Base-by-base conservation (phyloP, 805 yeast genomes). In the Candida vartiovaarae region DNA sequence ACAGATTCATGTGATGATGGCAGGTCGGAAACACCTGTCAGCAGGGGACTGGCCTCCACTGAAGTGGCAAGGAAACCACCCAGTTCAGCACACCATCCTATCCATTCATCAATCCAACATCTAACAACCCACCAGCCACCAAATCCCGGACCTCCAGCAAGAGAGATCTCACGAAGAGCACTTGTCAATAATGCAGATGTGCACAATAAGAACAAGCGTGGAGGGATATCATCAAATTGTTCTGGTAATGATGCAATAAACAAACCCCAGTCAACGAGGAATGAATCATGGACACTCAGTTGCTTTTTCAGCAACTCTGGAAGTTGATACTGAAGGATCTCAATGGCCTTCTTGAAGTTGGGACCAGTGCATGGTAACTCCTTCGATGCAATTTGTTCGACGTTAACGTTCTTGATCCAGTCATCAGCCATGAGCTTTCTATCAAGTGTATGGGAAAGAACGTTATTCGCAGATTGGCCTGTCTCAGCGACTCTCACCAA, bases 41-140 rank as follows among this genome's bases (percentile, higher is more conserved):
- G 11, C 8, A 45, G 29, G 2, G 44, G 31, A 10, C 33, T 20
- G 3, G 45, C 50, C 4, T 45, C 50, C 11, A 45, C 34, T 5
- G 49, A 23, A 23, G 42, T 36, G 4, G 46, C 38, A 8, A 77
- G 57, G 48, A 72, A 73, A 0, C 82, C 81, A 4, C 82, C 81
- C 11, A 78, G 61, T 54, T 82, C 88, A 26, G 82, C 80, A 44
- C 74, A 64, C 79, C 87, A 81, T 3, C 72, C 72, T 47, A 82
- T 65, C 71, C 77, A 83, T 55, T 84, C 91, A 54, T 81, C 87
- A 6, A 80, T 66, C 89, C 91, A 84, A 57, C 88, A 79, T 44
- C 84, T 67, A 3, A 82, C 67, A 36, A 77, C 71, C 87, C 88
- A 83, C 91, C 91, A 84, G 3, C 79, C 75, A 8, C 79, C 80